Evolutionary conservation across 1,284 basidiomycete genomes (phyloP).

Genomic region (Ceraceosorus guamensis): DNA sequence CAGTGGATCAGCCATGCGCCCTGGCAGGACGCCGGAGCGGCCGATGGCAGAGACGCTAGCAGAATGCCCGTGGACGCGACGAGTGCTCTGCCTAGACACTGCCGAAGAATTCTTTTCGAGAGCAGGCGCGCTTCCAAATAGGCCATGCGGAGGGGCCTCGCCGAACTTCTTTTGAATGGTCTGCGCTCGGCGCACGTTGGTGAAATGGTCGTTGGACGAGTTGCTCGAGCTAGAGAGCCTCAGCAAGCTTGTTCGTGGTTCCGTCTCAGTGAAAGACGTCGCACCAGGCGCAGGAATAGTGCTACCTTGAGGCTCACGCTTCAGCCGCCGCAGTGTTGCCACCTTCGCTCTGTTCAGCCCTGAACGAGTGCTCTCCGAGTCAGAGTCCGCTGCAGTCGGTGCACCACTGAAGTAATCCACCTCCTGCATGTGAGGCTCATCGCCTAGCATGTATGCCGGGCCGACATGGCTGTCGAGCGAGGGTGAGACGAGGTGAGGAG

Average conservation of each 20-base stretch:
- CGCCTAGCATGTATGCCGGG: background rate
- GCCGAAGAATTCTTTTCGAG: no score
- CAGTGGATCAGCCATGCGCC: no score
- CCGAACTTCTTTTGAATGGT: slow-evolving; percentile 1
- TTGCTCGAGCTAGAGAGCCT: no score
- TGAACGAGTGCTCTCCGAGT: background rate
- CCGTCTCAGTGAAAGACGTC: no score
- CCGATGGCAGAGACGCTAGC: no score
- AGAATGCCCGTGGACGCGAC: no score
- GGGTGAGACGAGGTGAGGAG: slow-evolving; percentile 1
- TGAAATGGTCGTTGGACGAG: background rate
- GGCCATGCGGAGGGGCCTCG: slow-evolving; percentile 1
- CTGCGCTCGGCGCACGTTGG: background rate
- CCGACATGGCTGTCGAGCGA: background rate
- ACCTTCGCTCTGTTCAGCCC: background rate
- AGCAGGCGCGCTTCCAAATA: background rate
- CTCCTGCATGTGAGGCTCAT: background rate
- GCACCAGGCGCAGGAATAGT: no score
- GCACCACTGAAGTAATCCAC: background rate
- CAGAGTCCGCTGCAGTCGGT: background rate
- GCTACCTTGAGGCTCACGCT: no score
- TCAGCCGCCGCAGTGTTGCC: background rate
- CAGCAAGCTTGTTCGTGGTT: no score
- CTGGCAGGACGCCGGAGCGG: no score
- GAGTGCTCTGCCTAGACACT: no score